Evolutionary conservation across 192 early-diverging fungal genomes (phyloP), one percentile per base, ranked within the genome.

Genomic region (Nowakowskiella sp.): DNA sequence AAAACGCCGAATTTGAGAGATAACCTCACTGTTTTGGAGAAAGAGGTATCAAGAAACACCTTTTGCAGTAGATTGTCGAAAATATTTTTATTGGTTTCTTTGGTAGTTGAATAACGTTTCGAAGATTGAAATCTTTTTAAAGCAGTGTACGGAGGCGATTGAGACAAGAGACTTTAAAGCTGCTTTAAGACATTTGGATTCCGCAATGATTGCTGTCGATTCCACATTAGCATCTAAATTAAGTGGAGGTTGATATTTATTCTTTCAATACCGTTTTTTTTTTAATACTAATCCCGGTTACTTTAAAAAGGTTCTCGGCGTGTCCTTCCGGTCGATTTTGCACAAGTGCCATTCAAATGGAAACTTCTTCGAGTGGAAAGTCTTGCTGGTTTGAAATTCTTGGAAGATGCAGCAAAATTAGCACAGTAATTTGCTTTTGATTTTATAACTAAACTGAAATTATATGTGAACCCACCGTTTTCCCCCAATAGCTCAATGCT

Each of bases 291-390:
- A 27, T 49, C 30, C 51, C 51, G 25, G 9, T 66, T 3, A 10
- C 28, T 19, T 42, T 28, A 19, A 44, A 44, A 3, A 25, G 39
- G 13, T 48, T 44, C 16, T 31, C 42, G 8, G 2, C 57, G 10
- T 16, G 45, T 10, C 26, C 45, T 30, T 53, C 4, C 50, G 56
- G 7, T 29, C 49, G 34, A 22, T 9, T 10, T 65, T 29, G 16
- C 6, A 31, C 43, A 60, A 28, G 36, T 68, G 24, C 73, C 79
- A 42, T 27, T 69, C n/a, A 79, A 77, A 47, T 89, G 85, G 86
- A 47, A 68, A 42, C 55, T 88, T 31, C 65, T 80, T 56, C 76
- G 81, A 21, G 83, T 71, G 25, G 82, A 88, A 43, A 74, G 70
- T 53, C 57, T 86, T 47, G 47, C 88, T 13, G 81, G 75, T 31